A percentile compares a stretch with the other conserved stretches of the same genome.
These are phyloP conservation scores for Aspergillus felis DNA, from an alignment of 2,329 filamentous ascomycete species.

Conservation along the genomic window DNA sequence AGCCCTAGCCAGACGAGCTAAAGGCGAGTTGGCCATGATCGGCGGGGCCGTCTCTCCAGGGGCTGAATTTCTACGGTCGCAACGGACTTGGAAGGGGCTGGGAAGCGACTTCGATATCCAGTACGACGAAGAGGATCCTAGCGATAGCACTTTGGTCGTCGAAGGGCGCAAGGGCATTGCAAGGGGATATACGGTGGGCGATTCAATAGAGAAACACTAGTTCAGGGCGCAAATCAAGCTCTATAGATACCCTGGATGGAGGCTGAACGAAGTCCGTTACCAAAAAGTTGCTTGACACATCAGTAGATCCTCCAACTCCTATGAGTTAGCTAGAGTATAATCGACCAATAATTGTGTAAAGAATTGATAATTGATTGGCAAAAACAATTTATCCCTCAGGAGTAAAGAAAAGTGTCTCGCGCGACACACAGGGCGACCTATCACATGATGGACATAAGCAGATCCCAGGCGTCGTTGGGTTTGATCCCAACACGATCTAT, in stretches of 20 bases:
- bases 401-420: background rate
- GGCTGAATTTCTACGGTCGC: slow-evolving; percentile 76
- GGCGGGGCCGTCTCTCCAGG: slow-evolving; percentile 87
- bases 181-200: slow-evolving; percentile 77
- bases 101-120: slow-evolving; percentile 74
- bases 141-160: slow-evolving; percentile 64
- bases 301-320: background rate
- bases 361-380: background rate
- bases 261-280: background rate
- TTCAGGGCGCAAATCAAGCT: slow-evolving; percentile 3
- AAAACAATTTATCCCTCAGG: background rate
- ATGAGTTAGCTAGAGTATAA: background rate
- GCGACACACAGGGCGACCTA: slow-evolving; percentile 11
- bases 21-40: slow-evolving; percentile 72
- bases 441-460: slow-evolving; percentile 22
- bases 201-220: slow-evolving; percentile 42
- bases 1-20: slow-evolving; percentile 61
- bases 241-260: slow-evolving; percentile 5
- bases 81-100: slow-evolving; percentile 86
- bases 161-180: slow-evolving; percentile 86
- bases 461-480: slow-evolving; percentile 15
- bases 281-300: background rate
- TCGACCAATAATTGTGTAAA: background rate
- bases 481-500: slow-evolving; percentile 13
- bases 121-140: slow-evolving; percentile 53